These are phyloP conservation scores for Triticum turgidum DNA, from an alignment of 176 grass and related monocot genomes.

Conservation along the genomic window DNA sequence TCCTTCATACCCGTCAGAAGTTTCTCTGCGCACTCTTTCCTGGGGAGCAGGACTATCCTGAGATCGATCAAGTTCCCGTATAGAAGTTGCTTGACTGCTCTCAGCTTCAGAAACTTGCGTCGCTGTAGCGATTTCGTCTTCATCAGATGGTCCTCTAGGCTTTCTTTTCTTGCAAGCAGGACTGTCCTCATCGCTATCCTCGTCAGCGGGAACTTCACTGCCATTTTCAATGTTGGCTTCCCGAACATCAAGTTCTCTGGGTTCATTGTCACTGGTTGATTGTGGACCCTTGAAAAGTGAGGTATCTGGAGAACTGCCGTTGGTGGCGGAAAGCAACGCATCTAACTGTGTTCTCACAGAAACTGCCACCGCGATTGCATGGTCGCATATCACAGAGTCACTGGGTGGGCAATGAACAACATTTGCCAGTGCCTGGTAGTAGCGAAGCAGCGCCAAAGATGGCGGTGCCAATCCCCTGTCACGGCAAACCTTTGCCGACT, in stretches of 20 bases:
- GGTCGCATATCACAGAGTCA: slow-evolving; percentile 74
- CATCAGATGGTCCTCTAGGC: background rate
- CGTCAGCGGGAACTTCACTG: background rate
- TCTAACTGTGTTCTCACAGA: slow-evolving; percentile 73
- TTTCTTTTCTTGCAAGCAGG: slow-evolving; percentile 20
- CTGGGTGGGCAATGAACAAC: slow-evolving; percentile 64
- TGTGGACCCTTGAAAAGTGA: slow-evolving; percentile 13
- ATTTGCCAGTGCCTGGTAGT: slow-evolving; percentile 64
- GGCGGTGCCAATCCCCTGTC: slow-evolving; percentile 57
- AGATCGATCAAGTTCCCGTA: background rate
- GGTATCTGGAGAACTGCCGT: slow-evolving; percentile 8
- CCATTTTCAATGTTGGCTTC: slow-evolving; percentile 12
- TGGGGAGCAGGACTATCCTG: slow-evolving; percentile 9
- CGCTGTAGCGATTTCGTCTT: background rate
- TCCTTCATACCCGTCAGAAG: background rate
- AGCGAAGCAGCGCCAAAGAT: slow-evolving; percentile 61
- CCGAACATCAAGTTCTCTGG: slow-evolving; percentile 18
- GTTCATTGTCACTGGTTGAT: slow-evolving; percentile 25
- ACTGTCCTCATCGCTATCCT: background rate
- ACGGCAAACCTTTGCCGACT: slow-evolving; percentile 62
- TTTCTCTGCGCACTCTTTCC: background rate
- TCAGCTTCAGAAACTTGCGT: slow-evolving; percentile 21
- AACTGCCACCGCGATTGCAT: slow-evolving; percentile 73
- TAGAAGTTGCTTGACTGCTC: slow-evolving; percentile 15
- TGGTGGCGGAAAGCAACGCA: slow-evolving; percentile 30